Conservation (phyloP, 2,329 filamentous ascomycete genomes). For the Monilinia polystroma region DNA sequence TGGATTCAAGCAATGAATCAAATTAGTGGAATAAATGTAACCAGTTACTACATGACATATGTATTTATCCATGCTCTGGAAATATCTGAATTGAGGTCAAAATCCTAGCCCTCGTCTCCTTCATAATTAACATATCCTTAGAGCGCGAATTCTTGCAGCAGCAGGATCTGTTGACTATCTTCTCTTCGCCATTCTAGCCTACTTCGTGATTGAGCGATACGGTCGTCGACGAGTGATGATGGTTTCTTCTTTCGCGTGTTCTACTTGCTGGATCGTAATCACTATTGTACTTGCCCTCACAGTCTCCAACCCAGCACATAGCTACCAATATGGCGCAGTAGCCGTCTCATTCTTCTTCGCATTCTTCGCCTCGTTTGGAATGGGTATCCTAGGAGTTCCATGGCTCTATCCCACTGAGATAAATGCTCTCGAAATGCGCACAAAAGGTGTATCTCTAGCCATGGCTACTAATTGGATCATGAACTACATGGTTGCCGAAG, state of each 20-base stretch:
- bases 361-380: constrained; percentile 57
- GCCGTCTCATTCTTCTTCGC: constrained; percentile 46
- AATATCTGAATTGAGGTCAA: constrained; percentile 35
- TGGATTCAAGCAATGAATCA: constrained; percentile 55
- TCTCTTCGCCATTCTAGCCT: constrained; percentile 43
- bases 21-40: constrained; percentile 46
- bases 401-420: constrained; percentile 58
- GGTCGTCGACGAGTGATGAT: constrained; percentile 69
- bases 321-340: constrained; percentile 51
- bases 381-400: constrained; percentile 34
- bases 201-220: constrained; percentile 47
- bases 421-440: constrained; percentile 51
- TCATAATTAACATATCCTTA: constrained; percentile 24
- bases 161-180: constrained; percentile 51
- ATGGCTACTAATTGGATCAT: constrained; percentile 50
- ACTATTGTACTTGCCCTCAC: constrained; percentile 38
- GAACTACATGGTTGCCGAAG: constrained; percentile 50
- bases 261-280: constrained; percentile 47
- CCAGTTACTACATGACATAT: constrained; percentile 43
- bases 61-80: constrained; percentile 46
- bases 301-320: constrained; percentile 32
- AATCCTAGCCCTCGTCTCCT: not conserved
- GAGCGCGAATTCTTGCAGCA: constrained; percentile 46
- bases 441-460: constrained; percentile 56
- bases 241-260: constrained; percentile 44